Evolutionary conservation across 1,284 basidiomycete species (phyloP), one percentile per base, ranked within the genome.

Genomic region (Polyporus tsugae): DNA sequence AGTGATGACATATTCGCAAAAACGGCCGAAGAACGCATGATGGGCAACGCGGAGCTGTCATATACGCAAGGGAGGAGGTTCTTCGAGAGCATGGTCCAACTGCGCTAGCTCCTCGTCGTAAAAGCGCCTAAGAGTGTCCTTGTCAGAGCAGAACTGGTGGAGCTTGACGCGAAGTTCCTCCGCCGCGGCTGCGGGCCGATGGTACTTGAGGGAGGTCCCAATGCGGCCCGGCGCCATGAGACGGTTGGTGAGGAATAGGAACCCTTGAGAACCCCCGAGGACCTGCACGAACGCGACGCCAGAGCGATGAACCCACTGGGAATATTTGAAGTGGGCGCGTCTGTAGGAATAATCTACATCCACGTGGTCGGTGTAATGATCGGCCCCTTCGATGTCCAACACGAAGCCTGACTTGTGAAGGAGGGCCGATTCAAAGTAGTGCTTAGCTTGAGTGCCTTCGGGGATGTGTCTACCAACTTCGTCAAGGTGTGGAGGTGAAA

Each of bases 311-410:
- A 96, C 92, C 78, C 95, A 97, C 77, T 97, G 96, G 9, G 94
- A 93, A 78, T 95, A 88, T 68, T 87, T 87, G 81, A 91, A 96
- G 0, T 90, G 86, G 39, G 86, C 83, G 15, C 91, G 89, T 19
- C 95, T 90, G 78, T 98, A 98, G 6, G 93, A 94, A 80, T 98
- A 98, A 53, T 91, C 85, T n/a, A 95, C 93, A 71, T 96, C 92
- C 66, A 97, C 85, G 38, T 89, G 84, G 55, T 91, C 87, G 5
- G 95, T 91, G 76, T 96, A 96, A 67, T 93, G 80, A 38, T 87
- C 85, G 6, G 85, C 87, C 0, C 93, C 91, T 81, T 97, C 96
- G 58, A 96, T 90, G 73, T 97, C 96, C 66, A 98, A 81, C 67
- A 96, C 91, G 80, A 96, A 97, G 17, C 89, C 90, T 75, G 95